phyloP scores from a whole-genome alignment of 78 protist species.

The Polysphondylium violaceum region DNA sequence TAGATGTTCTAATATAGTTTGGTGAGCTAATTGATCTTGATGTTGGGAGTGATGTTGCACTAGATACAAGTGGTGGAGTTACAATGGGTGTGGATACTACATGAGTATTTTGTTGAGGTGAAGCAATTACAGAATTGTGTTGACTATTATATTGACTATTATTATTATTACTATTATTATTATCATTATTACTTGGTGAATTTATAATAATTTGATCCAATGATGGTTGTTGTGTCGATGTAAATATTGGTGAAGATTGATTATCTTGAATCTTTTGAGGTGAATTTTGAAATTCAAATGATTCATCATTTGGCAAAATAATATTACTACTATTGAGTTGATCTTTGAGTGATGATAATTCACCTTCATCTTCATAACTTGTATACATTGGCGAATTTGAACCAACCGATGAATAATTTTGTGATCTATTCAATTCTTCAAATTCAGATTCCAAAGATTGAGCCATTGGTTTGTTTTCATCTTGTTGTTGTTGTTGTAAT shows the following conservation, averaged over 20 bases:
- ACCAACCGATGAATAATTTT: not conserved
- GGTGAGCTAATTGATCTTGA: slow-evolving; percentile 28
- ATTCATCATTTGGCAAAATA: no score
- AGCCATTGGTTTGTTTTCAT: not conserved
- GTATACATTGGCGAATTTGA: no score
- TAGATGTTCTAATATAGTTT: slow-evolving; percentile 18
- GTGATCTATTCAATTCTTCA: slow-evolving; percentile 28
- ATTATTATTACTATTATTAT: not conserved
- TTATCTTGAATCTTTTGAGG: not conserved
- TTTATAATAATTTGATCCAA: not conserved
- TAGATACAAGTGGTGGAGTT: not conserved
- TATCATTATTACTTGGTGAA: not conserved
- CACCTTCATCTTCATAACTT: no score
- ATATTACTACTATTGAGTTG: no score
- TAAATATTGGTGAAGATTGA: slow-evolving; percentile 1
- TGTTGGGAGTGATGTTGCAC: not conserved
- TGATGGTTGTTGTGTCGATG: not conserved
- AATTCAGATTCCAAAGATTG: slow-evolving; percentile 42
- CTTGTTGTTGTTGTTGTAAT: slow-evolving; percentile 22
- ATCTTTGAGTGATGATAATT: no score
- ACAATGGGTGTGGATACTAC: not conserved
- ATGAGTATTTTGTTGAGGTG: not conserved
- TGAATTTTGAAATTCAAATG: no score
- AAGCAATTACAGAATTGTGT: not conserved
- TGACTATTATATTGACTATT: not conserved